Evolutionary conservation across 1,284 basidiomycete genomes (phyloP).

Genomic region (Sanghuangporus baumii): DNA sequence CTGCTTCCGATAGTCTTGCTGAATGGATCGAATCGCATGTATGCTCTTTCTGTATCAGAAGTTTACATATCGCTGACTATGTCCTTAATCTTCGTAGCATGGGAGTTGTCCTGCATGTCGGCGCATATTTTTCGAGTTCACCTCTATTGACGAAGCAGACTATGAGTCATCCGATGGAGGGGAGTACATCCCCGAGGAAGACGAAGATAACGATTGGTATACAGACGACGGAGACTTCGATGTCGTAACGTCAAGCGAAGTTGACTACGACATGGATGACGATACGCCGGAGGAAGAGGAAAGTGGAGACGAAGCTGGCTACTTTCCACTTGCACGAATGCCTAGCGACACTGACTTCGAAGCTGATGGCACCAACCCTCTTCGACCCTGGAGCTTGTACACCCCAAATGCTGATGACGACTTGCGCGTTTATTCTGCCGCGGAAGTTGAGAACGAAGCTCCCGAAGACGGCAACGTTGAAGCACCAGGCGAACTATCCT

Average conservation of each 20-base stretch:
- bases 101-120: slow-evolving; percentile 69
- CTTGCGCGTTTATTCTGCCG: slow-evolving; percentile 16
- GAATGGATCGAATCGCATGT: slow-evolving; percentile 61
- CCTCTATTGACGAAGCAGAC: slow-evolving; percentile 45
- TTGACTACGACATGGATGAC: slow-evolving; percentile 31
- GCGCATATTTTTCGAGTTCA: slow-evolving; percentile 49
- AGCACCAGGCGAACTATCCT: background rate
- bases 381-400: background rate
- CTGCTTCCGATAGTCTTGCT: slow-evolving; percentile 36
- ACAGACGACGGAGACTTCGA: slow-evolving; percentile 20
- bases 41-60: slow-evolving; percentile 19
- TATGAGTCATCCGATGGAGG: slow-evolving; percentile 61
- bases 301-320: background rate
- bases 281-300: slow-evolving; percentile 25
- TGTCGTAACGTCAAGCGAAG: slow-evolving; percentile 36
- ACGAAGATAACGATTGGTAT: slow-evolving; percentile 38
- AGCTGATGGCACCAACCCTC: background rate
- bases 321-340: background rate
- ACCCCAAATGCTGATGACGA: background rate
- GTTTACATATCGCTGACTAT: slow-evolving; percentile 3
- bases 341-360: background rate
- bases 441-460: slow-evolving; percentile 29
- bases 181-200: slow-evolving; percentile 55
- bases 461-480: slow-evolving; percentile 25
- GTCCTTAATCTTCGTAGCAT: slow-evolving; percentile 36